These are phyloP conservation scores for Trametes pubescens DNA, from an alignment of 1,284 basidiomycete genomes.

Conservation along the genomic window DNA sequence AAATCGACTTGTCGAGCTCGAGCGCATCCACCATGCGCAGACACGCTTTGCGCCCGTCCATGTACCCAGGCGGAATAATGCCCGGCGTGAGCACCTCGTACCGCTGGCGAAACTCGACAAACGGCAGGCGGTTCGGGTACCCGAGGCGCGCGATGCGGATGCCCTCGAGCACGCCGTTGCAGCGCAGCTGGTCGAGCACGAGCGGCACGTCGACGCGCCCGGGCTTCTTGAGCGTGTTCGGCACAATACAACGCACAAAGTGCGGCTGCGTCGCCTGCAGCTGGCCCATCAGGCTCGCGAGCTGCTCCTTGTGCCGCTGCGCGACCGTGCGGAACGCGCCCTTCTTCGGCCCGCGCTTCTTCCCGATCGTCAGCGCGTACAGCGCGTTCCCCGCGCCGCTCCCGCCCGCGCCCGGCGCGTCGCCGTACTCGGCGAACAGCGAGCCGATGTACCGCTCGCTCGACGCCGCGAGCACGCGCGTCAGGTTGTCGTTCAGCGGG, in stretches of 20 bases:
- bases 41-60: constrained; percentile 97
- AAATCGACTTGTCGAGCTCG: constrained; percentile 86
- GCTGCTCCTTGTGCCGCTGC: constrained; percentile 97
- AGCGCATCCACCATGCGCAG: constrained; percentile 92
- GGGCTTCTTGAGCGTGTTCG: constrained; percentile 93
- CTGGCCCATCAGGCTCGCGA: constrained; percentile 92
- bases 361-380: constrained; percentile 60
- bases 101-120: constrained; percentile 96
- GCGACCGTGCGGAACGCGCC: constrained; percentile 97
- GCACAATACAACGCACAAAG: constrained; percentile 98
- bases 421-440: constrained; percentile 89
- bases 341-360: constrained; percentile 88
- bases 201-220: constrained; percentile 93
- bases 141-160: constrained; percentile 98
- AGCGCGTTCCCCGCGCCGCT: constrained; percentile 39
- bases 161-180: constrained; percentile 99
- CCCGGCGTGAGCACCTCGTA: constrained; percentile 97
- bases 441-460: constrained; percentile 83
- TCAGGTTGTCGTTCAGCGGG: constrained; percentile 96
- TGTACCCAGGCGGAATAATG: constrained; percentile 92
- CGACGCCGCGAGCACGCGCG: constrained; percentile 87
- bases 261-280: constrained; percentile 96
- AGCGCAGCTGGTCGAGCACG: constrained; percentile 95
- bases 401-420: constrained; percentile 44
- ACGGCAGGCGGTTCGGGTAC: constrained; percentile 96